Conservation (phyloP, 129 eudicot genomes). For the Helianthus tuberosus region DNA sequence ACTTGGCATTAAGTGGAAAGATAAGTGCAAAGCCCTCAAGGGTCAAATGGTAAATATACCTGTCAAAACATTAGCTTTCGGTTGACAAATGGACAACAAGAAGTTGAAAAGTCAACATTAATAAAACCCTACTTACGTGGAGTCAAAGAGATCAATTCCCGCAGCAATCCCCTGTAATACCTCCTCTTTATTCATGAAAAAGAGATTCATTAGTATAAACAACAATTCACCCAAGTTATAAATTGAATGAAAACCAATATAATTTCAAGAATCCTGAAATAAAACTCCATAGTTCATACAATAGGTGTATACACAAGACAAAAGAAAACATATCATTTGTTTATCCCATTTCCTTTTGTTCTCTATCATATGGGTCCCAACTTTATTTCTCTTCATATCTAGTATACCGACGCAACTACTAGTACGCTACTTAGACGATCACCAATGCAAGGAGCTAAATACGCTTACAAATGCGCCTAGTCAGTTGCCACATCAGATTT, state of each 20-base stretch:
- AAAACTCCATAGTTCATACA: too few species aligned
- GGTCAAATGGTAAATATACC: constrained; percentile 85
- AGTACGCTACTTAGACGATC: too few species aligned
- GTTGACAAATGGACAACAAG: constrained; percentile 1
- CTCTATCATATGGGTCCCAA: too few species aligned
- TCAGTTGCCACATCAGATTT: too few species aligned
- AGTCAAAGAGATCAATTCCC: constrained; percentile 87
- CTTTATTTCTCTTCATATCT: too few species aligned
- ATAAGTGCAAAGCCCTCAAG: constrained; percentile 83
- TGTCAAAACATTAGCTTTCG: constrained; percentile 26
- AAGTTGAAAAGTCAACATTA: neutral
- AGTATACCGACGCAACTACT: too few species aligned
- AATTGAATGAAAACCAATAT: neutral
- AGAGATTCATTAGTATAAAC: neutral
- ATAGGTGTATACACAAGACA: too few species aligned
- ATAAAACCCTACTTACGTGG: constrained; percentile 56
- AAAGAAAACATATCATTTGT: too few species aligned
- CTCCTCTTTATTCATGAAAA: constrained; percentile 57
- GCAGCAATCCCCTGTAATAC: constrained; percentile 92
- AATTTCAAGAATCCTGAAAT: too few species aligned
- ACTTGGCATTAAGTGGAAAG: constrained; percentile 53
- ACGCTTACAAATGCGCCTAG: too few species aligned
- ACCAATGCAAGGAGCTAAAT: too few species aligned
- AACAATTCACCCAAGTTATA: neutral
- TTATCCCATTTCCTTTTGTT: too few species aligned